These are phyloP conservation scores for Xylariaceae sp. DNA, from an alignment of 2,329 filamentous ascomycete genomes.

Conservation along the genomic window DNA sequence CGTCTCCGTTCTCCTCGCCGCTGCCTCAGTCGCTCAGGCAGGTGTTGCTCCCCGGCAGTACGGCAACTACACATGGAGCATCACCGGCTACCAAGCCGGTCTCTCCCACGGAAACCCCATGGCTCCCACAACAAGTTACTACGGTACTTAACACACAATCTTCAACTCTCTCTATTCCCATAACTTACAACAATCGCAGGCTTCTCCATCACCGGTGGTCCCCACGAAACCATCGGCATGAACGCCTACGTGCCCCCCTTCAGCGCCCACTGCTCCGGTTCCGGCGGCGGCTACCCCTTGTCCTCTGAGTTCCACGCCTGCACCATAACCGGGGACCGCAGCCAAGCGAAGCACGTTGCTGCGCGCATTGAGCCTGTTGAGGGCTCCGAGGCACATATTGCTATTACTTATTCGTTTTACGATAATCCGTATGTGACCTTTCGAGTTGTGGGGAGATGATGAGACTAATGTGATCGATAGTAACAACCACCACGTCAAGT, in stretches of 20 bases:
- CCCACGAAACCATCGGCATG: background rate
- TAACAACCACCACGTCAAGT: background rate
- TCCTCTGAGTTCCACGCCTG: conserved; percentile 14
- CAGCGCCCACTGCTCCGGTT: conserved; percentile 7
- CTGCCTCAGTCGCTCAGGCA: conserved; percentile 1
- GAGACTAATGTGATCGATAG: background rate
- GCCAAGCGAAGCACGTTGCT: background rate
- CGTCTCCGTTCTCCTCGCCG: background rate
- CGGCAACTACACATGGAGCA: conserved; percentile 8
- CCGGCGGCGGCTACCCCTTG: conserved; percentile 9
- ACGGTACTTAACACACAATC: conserved; percentile 6
- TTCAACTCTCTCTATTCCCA: background rate
- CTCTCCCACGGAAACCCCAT: conserved; percentile 18
- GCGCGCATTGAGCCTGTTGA: conserved; percentile 12
- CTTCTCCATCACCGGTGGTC: conserved; percentile 9
- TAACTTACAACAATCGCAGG: conserved; percentile 1
- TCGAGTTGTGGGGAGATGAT: too few species aligned
- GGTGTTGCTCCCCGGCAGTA: background rate
- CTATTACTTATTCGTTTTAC: conserved; percentile 11
- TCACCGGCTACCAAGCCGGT: conserved; percentile 16
- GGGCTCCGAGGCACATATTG: conserved; percentile 12
- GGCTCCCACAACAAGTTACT: conserved; percentile 12
- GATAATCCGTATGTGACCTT: too few species aligned
- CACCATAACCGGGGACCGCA: background rate
- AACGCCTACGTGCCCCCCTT: conserved; percentile 12